These are phyloP conservation scores for Dioscorea dumetorum DNA, from an alignment of 106 monocot species.

Conservation along the genomic window DNA sequence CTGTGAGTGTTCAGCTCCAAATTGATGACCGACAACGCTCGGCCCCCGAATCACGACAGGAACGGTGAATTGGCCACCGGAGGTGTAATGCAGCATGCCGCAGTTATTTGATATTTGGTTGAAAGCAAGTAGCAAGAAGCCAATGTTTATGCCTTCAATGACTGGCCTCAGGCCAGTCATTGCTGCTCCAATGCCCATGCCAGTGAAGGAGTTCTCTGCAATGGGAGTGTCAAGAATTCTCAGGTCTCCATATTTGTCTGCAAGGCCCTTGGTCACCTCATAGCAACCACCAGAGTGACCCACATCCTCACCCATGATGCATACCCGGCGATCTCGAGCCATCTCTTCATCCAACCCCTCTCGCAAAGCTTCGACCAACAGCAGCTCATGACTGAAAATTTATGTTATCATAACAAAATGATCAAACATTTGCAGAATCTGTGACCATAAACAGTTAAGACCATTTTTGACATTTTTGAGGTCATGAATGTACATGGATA, in stretches of 20 bases:
- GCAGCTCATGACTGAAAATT: slow-evolving; percentile 65
- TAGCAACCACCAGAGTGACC: slow-evolving; percentile 98
- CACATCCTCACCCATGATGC: slow-evolving; percentile 91
- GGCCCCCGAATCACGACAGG: slow-evolving; percentile 92
- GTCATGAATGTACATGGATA: too few species aligned
- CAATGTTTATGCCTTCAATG: slow-evolving; percentile 98
- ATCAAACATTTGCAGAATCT: neutral
- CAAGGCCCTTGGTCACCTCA: slow-evolving; percentile 85
- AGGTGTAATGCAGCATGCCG: slow-evolving; percentile 97
- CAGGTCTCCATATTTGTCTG: slow-evolving; percentile 74
- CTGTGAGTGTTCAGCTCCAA: slow-evolving; percentile 93
- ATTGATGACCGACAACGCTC: slow-evolving; percentile 88
- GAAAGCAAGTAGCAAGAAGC: slow-evolving; percentile 83
- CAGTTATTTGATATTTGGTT: slow-evolving; percentile 99
- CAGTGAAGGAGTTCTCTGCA: slow-evolving; percentile 94
- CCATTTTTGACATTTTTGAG: too few species aligned
- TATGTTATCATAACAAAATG: neutral
- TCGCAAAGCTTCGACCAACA: slow-evolving; percentile 82
- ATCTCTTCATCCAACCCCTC: slow-evolving; percentile 97
- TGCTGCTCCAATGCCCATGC: too few species aligned
- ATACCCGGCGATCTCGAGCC: slow-evolving; percentile 71
- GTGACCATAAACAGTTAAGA: too few species aligned
- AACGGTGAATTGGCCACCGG: slow-evolving; percentile 91
- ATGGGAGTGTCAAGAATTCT: slow-evolving; percentile 93
- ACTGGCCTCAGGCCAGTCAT: slow-evolving; percentile 63